phyloP scores from a whole-genome alignment of 148 eudicot species.

The Cornus florida region DNA sequence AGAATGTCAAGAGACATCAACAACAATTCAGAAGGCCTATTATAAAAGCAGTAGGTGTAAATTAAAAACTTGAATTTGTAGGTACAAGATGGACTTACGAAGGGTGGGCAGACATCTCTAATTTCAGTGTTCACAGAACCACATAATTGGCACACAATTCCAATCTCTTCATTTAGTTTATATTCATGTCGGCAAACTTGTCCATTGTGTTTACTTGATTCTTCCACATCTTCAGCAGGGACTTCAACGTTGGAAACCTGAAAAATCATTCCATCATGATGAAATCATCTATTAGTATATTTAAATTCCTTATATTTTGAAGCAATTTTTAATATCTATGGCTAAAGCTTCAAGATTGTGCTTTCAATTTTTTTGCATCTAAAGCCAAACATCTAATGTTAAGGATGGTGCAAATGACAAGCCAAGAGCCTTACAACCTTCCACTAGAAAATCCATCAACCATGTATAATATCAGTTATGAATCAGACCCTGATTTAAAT shows the following conservation, averaged over 20 bases:
- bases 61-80: neutral
- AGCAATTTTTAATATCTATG: neutral
- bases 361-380: neutral
- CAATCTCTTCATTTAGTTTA: constrained; percentile 80
- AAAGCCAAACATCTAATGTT: neutral
- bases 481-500: neutral
- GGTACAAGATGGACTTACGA: constrained; percentile 55
- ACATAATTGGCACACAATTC: constrained; percentile 71
- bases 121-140: constrained; percentile 83
- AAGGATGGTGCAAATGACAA: neutral
- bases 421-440: neutral
- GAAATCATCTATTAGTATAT: neutral
- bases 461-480: neutral
- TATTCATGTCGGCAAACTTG: constrained; percentile 67
- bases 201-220: constrained; percentile 20
- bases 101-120: constrained; percentile 71
- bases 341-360: neutral
- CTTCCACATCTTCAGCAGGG: constrained; percentile 26
- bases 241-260: constrained; percentile 46
- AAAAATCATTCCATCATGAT: constrained; percentile 1
- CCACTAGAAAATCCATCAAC: neutral
- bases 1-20: neutral
- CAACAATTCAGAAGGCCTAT: neutral
- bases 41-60: neutral
- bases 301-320: neutral